Base-by-base conservation (phyloP, 345 rosid species). In the Chamaenerion angustifolium region DNA sequence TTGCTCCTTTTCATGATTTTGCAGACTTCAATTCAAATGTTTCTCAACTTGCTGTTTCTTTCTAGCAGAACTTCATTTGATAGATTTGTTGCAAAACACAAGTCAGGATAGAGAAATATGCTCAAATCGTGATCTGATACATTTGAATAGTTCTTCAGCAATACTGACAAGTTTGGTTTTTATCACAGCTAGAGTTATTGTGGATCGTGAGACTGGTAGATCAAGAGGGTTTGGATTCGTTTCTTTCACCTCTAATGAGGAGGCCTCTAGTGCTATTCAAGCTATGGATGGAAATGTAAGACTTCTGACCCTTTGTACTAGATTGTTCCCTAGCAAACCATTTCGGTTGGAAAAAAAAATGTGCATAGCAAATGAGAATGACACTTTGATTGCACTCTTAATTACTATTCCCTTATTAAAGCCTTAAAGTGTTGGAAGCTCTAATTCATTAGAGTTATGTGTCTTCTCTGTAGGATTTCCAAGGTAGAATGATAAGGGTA, bases 141-240 rank as follows among this genome's bases (percentile, higher is more conserved):
- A 52, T 16, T 44, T 27, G 14, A 12, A 11, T 16, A 56, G 16
- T 46, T 46, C 40, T 11, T 44, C 6, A 42, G 17, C 14, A 50
- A 11, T 47, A 46, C 42, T 67, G 57, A 56, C 42, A 49, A 15
- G 15, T 16, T 37, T 11, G 35, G 10, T 56, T 16, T 49, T 43
- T 25, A 0, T 45, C 56, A 52, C 78, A 85, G 97, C 88, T 23
- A 82, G 78, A 70, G 73, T 89, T 43, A 89, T 85, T 59, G 11
- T 72, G 66, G 94, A 89, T 60, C 85, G 95, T 55, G 94, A 85
- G 48, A 80, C 83, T 12, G 94, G 97, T 42, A 79, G 87, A 59
- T 89, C 97, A 12, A 81, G 89, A 69, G 97, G 97, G 43, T 85
- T 85, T 62, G 97, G 85, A 13, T 88, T 82, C 58, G 66, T 88